These are phyloP conservation scores for Trichocladium antarcticum DNA, from an alignment of 495 filamentous ascomycete genomes.

Conservation along the genomic window DNA sequence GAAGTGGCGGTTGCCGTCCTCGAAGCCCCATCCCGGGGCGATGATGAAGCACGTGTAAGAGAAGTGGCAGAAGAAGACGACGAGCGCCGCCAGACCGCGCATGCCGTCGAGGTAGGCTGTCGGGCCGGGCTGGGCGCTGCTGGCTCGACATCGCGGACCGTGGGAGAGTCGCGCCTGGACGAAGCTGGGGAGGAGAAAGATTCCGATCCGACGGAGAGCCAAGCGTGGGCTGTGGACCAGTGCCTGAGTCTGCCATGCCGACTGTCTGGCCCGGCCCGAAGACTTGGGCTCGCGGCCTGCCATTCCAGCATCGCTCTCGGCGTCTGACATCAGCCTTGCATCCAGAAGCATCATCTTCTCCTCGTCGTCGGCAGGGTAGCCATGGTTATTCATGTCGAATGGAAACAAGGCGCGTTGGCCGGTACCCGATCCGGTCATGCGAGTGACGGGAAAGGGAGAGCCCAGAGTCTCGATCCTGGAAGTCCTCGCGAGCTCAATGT, in stretches of 20 bases:
- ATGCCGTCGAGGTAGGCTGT: slow-evolving; percentile 50
- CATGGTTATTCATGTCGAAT: no score
- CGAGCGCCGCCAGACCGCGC: slow-evolving; percentile 46
- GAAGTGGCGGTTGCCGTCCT: slow-evolving; percentile 28
- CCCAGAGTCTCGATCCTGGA: no score
- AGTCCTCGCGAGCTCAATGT: no score
- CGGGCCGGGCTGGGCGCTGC: slow-evolving; percentile 18
- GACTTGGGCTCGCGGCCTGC: slow-evolving; percentile 14
- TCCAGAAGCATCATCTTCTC: slow-evolving; percentile 26
- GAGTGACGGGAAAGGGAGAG: no score
- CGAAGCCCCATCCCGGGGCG: slow-evolving; percentile 31
- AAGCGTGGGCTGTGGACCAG: background rate
- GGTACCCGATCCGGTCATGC: no score
- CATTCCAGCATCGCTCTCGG: slow-evolving; percentile 23
- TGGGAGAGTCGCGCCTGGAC: slow-evolving; percentile 19
- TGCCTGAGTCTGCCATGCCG: slow-evolving; percentile 1
- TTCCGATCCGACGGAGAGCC: slow-evolving; percentile 14
- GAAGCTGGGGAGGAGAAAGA: slow-evolving; percentile 34
- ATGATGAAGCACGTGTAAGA: slow-evolving; percentile 36
- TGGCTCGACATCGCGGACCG: background rate
- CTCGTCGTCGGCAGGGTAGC: slow-evolving; percentile 23
- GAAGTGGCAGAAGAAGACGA: slow-evolving; percentile 48
- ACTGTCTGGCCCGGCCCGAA: slow-evolving; percentile 10
- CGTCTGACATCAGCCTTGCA: slow-evolving; percentile 21
- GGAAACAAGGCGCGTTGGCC: no score